These are phyloP conservation scores for Rhynchospora breviuscula DNA, from an alignment of 176 grass and related monocot species.

Conservation along the genomic window DNA sequence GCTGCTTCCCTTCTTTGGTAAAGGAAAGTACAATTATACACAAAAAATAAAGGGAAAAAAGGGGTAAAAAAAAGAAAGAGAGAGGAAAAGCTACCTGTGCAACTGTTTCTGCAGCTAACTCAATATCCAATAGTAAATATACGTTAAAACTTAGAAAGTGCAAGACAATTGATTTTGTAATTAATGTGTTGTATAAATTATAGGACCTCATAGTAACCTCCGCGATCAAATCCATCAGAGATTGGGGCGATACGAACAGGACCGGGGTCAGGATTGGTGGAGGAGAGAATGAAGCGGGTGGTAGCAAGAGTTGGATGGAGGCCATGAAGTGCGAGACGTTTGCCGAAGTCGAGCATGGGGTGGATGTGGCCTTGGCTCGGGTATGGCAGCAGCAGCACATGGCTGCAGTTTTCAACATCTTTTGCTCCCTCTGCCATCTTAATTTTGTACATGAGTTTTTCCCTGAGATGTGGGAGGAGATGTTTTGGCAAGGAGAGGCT, in stretches of 20 bases:
- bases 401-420: not conserved
- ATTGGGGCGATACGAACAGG: slow-evolving; percentile 32
- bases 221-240: slow-evolving; percentile 36
- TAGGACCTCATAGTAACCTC: slow-evolving; percentile 17
- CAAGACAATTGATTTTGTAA: not conserved
- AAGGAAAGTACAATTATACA: too few species aligned
- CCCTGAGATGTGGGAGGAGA: not conserved
- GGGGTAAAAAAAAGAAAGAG: not conserved
- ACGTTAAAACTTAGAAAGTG: not conserved
- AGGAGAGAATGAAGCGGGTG: slow-evolving; percentile 33
- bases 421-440: slow-evolving; percentile 6
- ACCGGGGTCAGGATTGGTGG: slow-evolving; percentile 10
- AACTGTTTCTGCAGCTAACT: not conserved
- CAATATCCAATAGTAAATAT: not conserved
- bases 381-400: slow-evolving; percentile 55
- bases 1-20: too few species aligned
- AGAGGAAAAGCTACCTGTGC: not conserved
- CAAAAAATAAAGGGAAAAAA: not conserved
- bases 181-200: not conserved
- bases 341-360: slow-evolving; percentile 63
- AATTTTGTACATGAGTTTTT: not conserved
- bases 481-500: not conserved
- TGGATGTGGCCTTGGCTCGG: slow-evolving; percentile 72
- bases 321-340: slow-evolving; percentile 42
- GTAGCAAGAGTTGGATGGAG: slow-evolving; percentile 38